Conservation (phyloP, 768 basidiomycete genomes). For the Russula foetens region DNA sequence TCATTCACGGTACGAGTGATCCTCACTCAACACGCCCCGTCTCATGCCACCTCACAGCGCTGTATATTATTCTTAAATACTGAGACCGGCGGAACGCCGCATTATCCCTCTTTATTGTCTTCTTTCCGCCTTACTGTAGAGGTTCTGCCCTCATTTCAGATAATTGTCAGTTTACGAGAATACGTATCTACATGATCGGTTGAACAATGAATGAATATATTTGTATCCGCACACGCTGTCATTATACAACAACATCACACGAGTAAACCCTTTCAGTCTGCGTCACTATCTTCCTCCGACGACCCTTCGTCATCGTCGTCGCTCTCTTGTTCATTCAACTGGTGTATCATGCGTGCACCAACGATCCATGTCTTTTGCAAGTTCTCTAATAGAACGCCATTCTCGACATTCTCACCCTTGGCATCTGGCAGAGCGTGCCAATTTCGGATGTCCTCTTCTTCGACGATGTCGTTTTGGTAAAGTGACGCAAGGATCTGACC, state of each 20-base stretch:
- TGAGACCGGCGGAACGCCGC: conserved; percentile 27
- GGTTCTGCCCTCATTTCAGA: neutral
- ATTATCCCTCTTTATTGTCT: neutral
- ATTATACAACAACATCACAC: neutral
- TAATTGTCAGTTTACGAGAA: neutral
- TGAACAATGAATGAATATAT: neutral
- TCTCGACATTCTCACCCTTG: conserved; percentile 41
- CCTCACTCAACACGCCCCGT: neutral
- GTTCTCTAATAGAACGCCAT: conserved; percentile 40
- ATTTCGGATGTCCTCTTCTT: conserved; percentile 80
- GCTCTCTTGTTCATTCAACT: conserved; percentile 73
- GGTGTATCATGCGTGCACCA: conserved; percentile 67
- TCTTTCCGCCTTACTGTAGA: neutral
- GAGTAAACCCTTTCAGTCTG: conserved; percentile 14
- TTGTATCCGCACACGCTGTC: too few species aligned
- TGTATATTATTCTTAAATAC: conserved; percentile 79
- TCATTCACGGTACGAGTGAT: conserved; percentile 50
- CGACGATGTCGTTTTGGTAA: conserved; percentile 89
- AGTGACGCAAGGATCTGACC: conserved; percentile 77
- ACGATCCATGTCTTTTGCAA: conserved; percentile 62
- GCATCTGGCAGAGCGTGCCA: conserved; percentile 66
- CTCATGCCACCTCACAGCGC: conserved; percentile 33
- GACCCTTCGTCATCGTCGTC: conserved; percentile 21
- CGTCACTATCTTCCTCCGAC: conserved; percentile 23
- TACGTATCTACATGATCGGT: neutral